These are phyloP conservation scores for Taphrina sp. DNA, from an alignment of 1,139 yeast species.

Conservation along the genomic window DNA sequence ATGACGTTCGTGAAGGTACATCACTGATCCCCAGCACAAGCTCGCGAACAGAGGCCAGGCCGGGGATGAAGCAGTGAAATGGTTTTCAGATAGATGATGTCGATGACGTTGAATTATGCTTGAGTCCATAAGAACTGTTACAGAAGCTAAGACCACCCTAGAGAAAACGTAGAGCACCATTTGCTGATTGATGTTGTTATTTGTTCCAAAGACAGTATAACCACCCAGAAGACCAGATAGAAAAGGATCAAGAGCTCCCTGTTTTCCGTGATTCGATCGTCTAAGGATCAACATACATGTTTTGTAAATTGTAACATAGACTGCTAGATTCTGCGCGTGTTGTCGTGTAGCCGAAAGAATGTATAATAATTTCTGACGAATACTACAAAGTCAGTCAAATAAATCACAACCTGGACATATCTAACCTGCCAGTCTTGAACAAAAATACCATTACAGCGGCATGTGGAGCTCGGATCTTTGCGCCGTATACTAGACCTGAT, in stretches of 20 bases:
- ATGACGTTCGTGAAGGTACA: conserved; percentile 66
- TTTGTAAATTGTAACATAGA: conserved; percentile 65
- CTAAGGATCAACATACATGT: conserved; percentile 43
- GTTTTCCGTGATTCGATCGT: conserved; percentile 36
- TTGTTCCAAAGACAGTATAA: conserved; percentile 62
- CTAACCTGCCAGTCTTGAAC: conserved; percentile 49
- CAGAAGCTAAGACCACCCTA: conserved; percentile 56
- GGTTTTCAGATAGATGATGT: conserved; percentile 10
- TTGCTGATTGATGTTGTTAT: conserved; percentile 44
- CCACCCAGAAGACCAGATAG: conserved; percentile 67
- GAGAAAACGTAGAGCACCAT: conserved; percentile 63
- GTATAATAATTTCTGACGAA: conserved; percentile 51
- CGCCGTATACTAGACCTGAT: conserved; percentile 65
- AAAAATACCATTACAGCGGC: conserved; percentile 63
- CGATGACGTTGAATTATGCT: conserved; percentile 12
- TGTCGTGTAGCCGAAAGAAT: conserved; percentile 59
- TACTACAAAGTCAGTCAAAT: conserved; percentile 41
- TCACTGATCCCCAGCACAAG: conserved; percentile 71
- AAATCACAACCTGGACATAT: too few species aligned
- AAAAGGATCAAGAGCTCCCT: conserved; percentile 49
- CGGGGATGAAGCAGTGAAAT: conserved; percentile 6
- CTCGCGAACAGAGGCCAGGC: conserved; percentile 65
- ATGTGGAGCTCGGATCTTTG: conserved; percentile 69
- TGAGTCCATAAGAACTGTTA: conserved; percentile 48
- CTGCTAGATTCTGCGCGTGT: conserved; percentile 67